Base-by-base conservation (phyloP, 2,329 filamentous ascomycete genomes). In the Gliomastix tumulicola region DNA sequence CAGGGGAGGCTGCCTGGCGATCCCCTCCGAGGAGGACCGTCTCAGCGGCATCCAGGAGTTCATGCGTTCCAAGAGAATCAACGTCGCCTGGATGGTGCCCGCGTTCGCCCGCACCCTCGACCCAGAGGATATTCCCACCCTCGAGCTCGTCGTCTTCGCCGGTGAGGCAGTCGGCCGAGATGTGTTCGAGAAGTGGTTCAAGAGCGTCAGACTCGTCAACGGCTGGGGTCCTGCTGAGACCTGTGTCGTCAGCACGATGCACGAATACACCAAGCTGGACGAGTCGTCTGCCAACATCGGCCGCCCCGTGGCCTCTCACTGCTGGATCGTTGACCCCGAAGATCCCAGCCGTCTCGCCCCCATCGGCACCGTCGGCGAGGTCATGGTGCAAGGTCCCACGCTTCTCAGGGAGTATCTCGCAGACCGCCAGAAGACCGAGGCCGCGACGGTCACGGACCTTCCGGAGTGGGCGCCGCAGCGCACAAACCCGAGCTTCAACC, bases 401-500 rank as follows among this genome's bases (percentile, higher is more conserved):
- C 6, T 75, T 12, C 67, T 65, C 20, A 53, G 62, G 22, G 67
- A 69, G 21, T 76, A 75, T 39, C 49, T 71, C n/a, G 65, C 68
- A 35, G 42, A 49, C 11, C 3, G 47, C 25, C 15, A 37, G 12
- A 8, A 13, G 3, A 56, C 65, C 58, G 38, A 53, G 40, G 11
- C 40, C 4, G 43, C 43, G 3, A 18, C 17, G 10, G 13, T 27
- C 12, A 7, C 9, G 10, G 21, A 21, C 15, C 15, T 36, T 12
- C 33, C 33, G n/a, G 7, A 12, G n/a, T 35, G 33, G 33, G 23
- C 23, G 15, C 33, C 33, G 11, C 13, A 35, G 15, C 10, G 20
- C 19, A 11, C 17, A 16, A 7, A 21, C 17, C 16, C 20, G n/a
- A 10, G 16, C 9, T 35, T 20, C 20, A 13, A 13, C 5, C 20